Base-by-base conservation (phyloP, 2,329 filamentous ascomycete species). In the Colletotrichum scovillei region DNA sequence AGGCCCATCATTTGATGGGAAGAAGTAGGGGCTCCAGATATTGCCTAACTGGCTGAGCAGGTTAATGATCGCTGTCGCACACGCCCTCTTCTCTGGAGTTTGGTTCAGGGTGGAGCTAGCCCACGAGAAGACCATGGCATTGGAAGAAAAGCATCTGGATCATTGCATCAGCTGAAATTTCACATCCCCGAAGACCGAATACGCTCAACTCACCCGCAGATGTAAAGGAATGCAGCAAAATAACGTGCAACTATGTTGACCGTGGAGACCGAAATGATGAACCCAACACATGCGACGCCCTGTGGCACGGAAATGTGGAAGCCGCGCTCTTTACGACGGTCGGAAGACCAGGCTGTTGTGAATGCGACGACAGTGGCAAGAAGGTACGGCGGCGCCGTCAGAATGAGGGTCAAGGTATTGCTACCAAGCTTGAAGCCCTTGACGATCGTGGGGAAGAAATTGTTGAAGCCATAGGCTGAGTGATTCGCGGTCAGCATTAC, bases 191-290 rank as follows among this genome's bases (percentile, higher is more conserved):
- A n/a, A 8, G 8, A 14, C 8, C 4, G 7, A 8, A 5, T 12
- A 1, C 6, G 6, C 4, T 19, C 28, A 8, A 30, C 24, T 56
- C 26, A 56, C 53, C 53, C 64, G 28, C 80, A 0, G 79, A 68
- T 78, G 68, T 81, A 84, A 24, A 81, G 80, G 8, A 76, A 75
- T 7, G 79, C 77, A 19, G 69, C 58, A 19, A 74, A 91, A n/a
- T 67, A 91, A 32, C 90, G 82, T 0, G 89, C 87, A 0, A 83
- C 89, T 2, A 84, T 85, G 16, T 82, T 79, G 0, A 86, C 87
- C 0, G 90, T 92, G 0, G 88, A 82, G 1, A 89, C 90, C 6
- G 88, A 88, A 19, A 92, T 82, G 71, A 92, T 89, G 79, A 91
- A 92, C 1, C 88, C 86, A 1, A 80, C 81, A 1, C 92, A 83